These are phyloP conservation scores for Nemania diffusa DNA, from an alignment of 2,329 filamentous ascomycete genomes.

Conservation along the genomic window DNA sequence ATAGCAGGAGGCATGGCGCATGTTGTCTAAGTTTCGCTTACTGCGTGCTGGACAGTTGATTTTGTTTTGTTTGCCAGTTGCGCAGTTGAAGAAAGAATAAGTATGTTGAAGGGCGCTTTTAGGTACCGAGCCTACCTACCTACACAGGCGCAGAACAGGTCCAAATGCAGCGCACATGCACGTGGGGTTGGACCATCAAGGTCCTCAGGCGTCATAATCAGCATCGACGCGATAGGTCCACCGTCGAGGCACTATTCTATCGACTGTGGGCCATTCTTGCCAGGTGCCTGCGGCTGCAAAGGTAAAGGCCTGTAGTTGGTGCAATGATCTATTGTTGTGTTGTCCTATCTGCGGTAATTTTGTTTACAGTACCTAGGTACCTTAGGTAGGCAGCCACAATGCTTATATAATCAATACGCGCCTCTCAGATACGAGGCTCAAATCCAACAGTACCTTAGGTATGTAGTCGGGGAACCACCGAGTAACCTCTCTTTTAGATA, in stretches of 20 bases:
- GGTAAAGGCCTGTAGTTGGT: too few relatives aligned
- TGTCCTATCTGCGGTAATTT: too few relatives aligned
- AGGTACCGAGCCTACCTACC: background rate
- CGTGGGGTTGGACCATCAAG: slow-evolving; percentile 26
- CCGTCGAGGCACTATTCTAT: background rate
- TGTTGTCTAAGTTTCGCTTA: background rate
- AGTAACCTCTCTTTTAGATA: too few relatives aligned
- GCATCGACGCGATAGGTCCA: background rate
- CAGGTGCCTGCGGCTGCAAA: background rate
- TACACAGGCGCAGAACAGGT: background rate
- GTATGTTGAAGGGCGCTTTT: background rate
- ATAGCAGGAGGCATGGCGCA: background rate
- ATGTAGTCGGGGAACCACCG: too few relatives aligned
- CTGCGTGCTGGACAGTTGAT: background rate
- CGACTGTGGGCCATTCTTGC: background rate
- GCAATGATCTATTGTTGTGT: too few relatives aligned
- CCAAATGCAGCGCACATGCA: background rate
- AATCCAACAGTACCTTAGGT: too few relatives aligned
- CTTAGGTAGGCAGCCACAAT: too few relatives aligned
- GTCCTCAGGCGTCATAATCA: slow-evolving; percentile 12
- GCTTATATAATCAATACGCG: too few relatives aligned
- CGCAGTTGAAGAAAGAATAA: background rate
- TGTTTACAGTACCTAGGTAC: too few relatives aligned
- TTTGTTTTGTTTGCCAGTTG: background rate
- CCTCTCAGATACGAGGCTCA: too few relatives aligned